A percentile compares a stretch with the other conserved stretches of the same genome.
phyloP scores from a whole-genome alignment of 805 yeast genomes.

The Komagataella populi region DNA sequence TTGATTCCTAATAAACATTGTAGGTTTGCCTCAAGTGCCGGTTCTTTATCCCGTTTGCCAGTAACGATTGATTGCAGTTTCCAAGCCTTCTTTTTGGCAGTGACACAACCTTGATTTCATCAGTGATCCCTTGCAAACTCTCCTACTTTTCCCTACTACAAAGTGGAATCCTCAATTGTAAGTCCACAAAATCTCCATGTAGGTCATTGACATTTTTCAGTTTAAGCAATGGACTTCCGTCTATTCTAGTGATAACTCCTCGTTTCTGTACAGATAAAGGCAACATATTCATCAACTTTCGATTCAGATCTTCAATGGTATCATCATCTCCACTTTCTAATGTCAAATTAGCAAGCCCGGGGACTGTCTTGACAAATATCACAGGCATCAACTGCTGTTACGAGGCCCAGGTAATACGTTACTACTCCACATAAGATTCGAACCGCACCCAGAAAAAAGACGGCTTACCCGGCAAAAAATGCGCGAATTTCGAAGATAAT shows the following conservation, averaged over 20 bases:
- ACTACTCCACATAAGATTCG: not conserved
- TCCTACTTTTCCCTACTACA: constrained; percentile 41
- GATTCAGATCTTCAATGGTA: not conserved
- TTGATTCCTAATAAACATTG: constrained; percentile 5
- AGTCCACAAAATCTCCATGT: constrained; percentile 5
- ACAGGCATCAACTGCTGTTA: not conserved
- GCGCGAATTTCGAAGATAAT: not conserved
- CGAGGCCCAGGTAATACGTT: not conserved
- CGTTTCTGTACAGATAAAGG: not conserved
- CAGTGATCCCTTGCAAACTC: constrained; percentile 3
- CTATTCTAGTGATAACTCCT: not conserved
- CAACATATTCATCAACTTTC: not conserved
- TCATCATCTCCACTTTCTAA: not conserved
- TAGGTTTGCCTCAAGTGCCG: constrained; percentile 8
- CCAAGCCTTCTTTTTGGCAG: constrained; percentile 21
- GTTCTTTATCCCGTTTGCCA: constrained; percentile 10
- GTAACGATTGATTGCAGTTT: constrained; percentile 18
- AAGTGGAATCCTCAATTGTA: constrained; percentile 20
- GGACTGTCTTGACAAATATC: not conserved
- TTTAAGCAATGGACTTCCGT: not conserved
- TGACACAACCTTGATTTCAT: constrained; percentile 23
- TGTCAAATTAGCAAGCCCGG: not conserved
- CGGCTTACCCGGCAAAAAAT: not conserved
- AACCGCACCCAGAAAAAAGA: not conserved
- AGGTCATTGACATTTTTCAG: not conserved